Percentiles rank a stretch among this genome's conserved stretches.
These are phyloP conservation scores for Fusarium coffeatum DNA, from an alignment of 2,329 filamentous ascomycete genomes.

Conservation along the genomic window DNA sequence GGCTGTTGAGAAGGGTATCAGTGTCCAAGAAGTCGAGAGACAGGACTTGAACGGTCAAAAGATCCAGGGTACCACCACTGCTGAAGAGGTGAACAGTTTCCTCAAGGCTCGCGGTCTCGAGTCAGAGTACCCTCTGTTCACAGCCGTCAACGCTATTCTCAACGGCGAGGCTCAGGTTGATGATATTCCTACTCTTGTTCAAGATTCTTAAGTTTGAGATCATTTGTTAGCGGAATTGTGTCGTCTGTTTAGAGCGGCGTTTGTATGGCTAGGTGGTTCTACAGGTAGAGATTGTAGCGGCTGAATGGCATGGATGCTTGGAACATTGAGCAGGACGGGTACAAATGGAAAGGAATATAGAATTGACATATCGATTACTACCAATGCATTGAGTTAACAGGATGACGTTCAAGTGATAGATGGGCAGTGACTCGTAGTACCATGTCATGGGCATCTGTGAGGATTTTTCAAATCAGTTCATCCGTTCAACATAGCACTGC, in stretches of 20 bases:
- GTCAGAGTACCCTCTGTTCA: conserved; percentile 90
- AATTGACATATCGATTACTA: conserved; percentile 6
- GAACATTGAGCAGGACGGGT: neutral
- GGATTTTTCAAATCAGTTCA: no score
- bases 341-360: conserved; percentile 12
- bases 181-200: conserved; percentile 80
- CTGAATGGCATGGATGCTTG: conserved; percentile 9
- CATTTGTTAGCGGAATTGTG: conserved; percentile 13
- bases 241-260: conserved; percentile 39
- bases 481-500: no score
- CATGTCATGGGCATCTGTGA: neutral
- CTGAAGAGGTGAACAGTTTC: conserved; percentile 90
- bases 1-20: conserved; percentile 80
- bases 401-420: no score
- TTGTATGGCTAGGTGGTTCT: conserved; percentile 34
- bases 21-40: conserved; percentile 88
- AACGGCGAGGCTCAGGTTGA: conserved; percentile 80
- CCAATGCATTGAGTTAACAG: neutral
- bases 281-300: conserved; percentile 25
- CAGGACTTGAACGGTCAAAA: conserved; percentile 96
- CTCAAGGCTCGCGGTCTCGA: conserved; percentile 82
- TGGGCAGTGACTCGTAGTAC: no score
- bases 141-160: conserved; percentile 84
- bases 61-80: conserved; percentile 92
- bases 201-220: conserved; percentile 44